A percentile compares a stretch with the other conserved stretches of the same genome.
Conservation (phyloP, 2,329 filamentous ascomycete genomes). For the Seiridium cupressi region DNA sequence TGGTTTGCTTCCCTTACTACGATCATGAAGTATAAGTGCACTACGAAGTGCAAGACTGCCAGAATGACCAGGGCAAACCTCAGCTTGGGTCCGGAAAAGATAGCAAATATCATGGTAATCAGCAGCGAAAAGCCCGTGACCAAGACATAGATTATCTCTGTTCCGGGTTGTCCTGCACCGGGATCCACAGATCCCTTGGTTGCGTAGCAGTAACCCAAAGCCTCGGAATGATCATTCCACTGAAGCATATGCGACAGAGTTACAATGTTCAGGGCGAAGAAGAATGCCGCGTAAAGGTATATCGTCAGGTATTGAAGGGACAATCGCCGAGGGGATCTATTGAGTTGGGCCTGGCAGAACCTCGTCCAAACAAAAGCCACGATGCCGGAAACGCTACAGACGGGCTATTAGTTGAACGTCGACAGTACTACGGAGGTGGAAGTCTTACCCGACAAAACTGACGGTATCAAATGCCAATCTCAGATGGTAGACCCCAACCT, state of each 20-base stretch:
- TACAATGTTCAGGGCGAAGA: slow-evolving; percentile 24
- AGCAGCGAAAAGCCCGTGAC: slow-evolving; percentile 19
- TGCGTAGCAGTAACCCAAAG: slow-evolving; percentile 25
- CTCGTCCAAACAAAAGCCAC: slow-evolving; percentile 10
- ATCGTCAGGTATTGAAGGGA: slow-evolving; percentile 21
- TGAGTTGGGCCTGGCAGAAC: slow-evolving; percentile 10
- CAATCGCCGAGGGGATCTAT: slow-evolving; percentile 5
- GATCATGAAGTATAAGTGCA: slow-evolving; percentile 31
- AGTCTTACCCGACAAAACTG: slow-evolving; percentile 14
- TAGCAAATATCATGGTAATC: slow-evolving; percentile 16
- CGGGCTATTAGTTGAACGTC: not conserved
- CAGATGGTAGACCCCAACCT: slow-evolving; percentile 14
- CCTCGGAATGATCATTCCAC: slow-evolving; percentile 16
- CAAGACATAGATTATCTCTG: slow-evolving; percentile 21
- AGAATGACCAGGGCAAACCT: slow-evolving; percentile 20
- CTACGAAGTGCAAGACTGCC: slow-evolving; percentile 26
- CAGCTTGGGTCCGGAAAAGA: slow-evolving; percentile 14
- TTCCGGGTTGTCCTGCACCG: slow-evolving; percentile 18
- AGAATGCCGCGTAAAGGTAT: slow-evolving; percentile 23
- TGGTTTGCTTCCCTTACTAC: slow-evolving; percentile 27
- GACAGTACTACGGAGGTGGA: not conserved
- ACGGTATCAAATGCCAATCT: slow-evolving; percentile 14
- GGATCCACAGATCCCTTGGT: slow-evolving; percentile 14
- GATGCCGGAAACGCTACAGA: slow-evolving; percentile 10
- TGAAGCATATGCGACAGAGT: slow-evolving; percentile 19